Percentiles rank a stretch among this genome's conserved stretches.
Evolutionary conservation across 148 eudicot species (phyloP).

Genomic region (Silene conica): DNA sequence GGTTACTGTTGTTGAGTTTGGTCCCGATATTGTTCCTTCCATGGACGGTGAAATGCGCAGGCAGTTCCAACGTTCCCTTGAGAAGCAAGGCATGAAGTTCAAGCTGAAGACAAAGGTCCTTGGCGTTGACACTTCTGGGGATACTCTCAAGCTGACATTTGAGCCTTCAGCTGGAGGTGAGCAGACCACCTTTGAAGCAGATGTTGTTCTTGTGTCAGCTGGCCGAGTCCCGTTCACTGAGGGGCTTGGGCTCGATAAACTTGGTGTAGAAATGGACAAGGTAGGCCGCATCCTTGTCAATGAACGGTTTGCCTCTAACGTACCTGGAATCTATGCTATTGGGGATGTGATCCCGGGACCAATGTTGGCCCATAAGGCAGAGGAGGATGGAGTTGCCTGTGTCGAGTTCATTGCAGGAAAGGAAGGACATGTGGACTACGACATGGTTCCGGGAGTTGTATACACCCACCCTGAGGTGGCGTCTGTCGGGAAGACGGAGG

Average conservation of each 20-base stretch:
- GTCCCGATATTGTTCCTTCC: conserved; percentile 75
- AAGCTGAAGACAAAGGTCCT: conserved; percentile 92
- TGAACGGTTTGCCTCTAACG: conserved; percentile 56
- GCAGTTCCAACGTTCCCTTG: conserved; percentile 89
- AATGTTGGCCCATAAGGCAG: conserved; percentile 98
- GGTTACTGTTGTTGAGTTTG: conserved; percentile 90
- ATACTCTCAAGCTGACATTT: conserved; percentile 63
- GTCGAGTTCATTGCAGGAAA: conserved; percentile 93
- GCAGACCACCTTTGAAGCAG: conserved; percentile 71
- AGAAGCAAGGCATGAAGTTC: conserved; percentile 95
- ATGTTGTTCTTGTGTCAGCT: conserved; percentile 90
- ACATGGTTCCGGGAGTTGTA: conserved; percentile 87
- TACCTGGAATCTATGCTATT: conserved; percentile 68
- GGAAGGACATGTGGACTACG: conserved; percentile 92
- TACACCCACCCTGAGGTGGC: conserved; percentile 98
- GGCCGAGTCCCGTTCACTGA: conserved; percentile 76
- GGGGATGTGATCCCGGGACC: conserved; percentile 98
- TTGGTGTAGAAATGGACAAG: conserved; percentile 87
- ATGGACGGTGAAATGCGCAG: conserved; percentile 89
- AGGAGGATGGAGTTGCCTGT: conserved; percentile 94
- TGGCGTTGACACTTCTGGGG: conserved; percentile 61
- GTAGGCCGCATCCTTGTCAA: conserved; percentile 71
- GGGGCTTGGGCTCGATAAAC: conserved; percentile 68
- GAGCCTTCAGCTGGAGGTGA: conserved; percentile 93
- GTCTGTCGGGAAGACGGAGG: conserved; percentile 89